Conservation (phyloP, 2,329 filamentous ascomycete genomes). For the Talaromyces sp. region DNA sequence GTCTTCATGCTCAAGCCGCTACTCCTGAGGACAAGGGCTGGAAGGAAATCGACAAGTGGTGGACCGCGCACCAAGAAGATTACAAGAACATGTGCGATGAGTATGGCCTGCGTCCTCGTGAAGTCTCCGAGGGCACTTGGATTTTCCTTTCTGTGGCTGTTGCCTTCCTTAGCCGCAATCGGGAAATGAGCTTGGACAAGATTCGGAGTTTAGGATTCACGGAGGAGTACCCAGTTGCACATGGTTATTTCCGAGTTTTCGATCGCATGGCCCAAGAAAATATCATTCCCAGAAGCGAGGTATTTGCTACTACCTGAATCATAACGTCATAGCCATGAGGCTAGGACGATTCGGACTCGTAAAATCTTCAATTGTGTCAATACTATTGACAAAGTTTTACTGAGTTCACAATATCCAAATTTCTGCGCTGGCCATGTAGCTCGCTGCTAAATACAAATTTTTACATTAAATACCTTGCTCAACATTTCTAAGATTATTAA, state of each 20-base stretch:
- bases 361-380: too few relatives aligned
- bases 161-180: conserved; percentile 19
- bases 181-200: conserved; percentile 27
- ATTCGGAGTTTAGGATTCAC: conserved; percentile 26
- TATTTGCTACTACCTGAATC: too few relatives aligned
- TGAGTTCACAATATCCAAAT: too few relatives aligned
- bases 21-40: conserved; percentile 1
- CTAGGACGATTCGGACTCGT: too few relatives aligned
- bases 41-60: conserved; percentile 21
- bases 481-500: too few relatives aligned
- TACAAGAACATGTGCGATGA: conserved; percentile 25
- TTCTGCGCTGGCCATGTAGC: too few relatives aligned
- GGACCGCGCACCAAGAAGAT: background rate
- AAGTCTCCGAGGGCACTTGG: conserved; percentile 16
- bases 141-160: conserved; percentile 19
- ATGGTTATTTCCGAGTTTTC: conserved; percentile 13
- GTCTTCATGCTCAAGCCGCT: background rate
- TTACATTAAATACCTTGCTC: too few relatives aligned
- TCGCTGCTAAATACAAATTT: too few relatives aligned
- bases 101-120: conserved; percentile 17
- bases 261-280: background rate
- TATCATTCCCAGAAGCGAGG: background rate
- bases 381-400: too few relatives aligned
- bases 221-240: conserved; percentile 21
- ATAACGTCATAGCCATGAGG: too few relatives aligned